A percentile compares a stretch with the other conserved stretches of the same genome.
These are phyloP conservation scores for Dendrobium huoshanense DNA, from an alignment of 106 monocot genomes.

Conservation along the genomic window DNA sequence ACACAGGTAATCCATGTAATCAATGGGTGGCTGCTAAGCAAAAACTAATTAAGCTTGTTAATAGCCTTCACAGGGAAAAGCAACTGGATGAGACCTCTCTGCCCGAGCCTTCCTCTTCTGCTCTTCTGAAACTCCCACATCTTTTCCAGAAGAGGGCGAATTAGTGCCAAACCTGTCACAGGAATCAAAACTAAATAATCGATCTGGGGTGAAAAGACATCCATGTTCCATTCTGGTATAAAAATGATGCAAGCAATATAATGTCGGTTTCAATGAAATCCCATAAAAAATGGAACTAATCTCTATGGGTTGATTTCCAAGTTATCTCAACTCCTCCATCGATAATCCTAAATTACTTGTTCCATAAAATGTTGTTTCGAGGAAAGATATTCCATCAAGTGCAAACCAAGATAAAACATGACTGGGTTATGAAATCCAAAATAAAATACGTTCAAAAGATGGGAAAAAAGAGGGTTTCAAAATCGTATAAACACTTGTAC, in stretches of 20 bases:
- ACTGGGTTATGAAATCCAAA: not conserved
- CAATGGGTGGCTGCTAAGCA: not conserved
- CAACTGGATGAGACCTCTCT: conserved; percentile 15
- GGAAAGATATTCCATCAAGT: not conserved
- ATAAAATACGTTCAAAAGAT: not conserved
- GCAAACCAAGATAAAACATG: not conserved
- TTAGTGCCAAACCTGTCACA: conserved; percentile 25
- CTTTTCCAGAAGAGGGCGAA: conserved; percentile 1
- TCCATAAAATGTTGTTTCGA: not conserved
- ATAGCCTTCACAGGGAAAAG: not conserved
- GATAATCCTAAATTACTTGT: too few species aligned
- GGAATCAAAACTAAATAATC: not conserved
- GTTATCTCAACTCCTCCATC: too few species aligned
- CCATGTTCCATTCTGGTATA: too few species aligned
- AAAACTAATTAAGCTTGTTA: not conserved
- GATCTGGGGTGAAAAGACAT: not conserved
- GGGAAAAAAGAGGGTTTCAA: too few species aligned
- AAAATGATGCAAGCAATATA: too few species aligned
- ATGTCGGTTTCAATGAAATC: too few species aligned
- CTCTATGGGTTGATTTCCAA: too few species aligned
- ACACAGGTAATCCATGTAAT: not conserved
- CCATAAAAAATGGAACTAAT: too few species aligned
- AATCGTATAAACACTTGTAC: too few species aligned
- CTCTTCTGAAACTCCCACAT: conserved; percentile 18
- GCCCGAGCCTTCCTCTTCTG: conserved; percentile 31